A percentile compares a stretch with the other conserved stretches of the same genome.
Evolutionary conservation across 2,329 filamentous ascomycete species (phyloP).

Genomic region (Fusarium sp.): DNA sequence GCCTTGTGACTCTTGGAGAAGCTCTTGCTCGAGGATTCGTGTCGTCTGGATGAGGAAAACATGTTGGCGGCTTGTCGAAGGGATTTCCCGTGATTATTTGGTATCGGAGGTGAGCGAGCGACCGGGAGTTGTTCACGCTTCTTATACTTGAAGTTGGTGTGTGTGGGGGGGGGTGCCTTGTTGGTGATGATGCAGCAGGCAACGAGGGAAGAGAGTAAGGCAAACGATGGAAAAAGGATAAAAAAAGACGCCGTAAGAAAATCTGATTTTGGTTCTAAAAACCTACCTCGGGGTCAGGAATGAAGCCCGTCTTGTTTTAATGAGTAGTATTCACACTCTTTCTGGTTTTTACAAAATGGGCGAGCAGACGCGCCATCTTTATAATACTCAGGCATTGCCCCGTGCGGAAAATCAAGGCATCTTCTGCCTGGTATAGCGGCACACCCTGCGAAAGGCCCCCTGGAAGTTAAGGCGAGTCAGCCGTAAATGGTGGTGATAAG

Average conservation of each 20-base stretch:
- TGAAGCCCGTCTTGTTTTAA: conserved; percentile 24
- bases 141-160: conserved; percentile 27
- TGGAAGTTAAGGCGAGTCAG: conserved; percentile 37
- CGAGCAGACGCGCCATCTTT: conserved; percentile 40
- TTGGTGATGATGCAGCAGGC: conserved; percentile 22
- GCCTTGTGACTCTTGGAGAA: conserved; percentile 65
- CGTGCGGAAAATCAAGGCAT: conserved; percentile 33
- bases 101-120: neutral
- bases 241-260: conserved; percentile 28
- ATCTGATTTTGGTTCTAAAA: conserved; percentile 21
- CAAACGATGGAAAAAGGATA: conserved; percentile 13
- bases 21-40: conserved; percentile 61
- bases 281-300: conserved; percentile 51
- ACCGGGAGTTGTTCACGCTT: conserved; percentile 1
- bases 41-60: conserved; percentile 58
- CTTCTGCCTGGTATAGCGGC: conserved; percentile 39
- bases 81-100: neutral
- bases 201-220: conserved; percentile 13
- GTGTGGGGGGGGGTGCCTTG: neutral
- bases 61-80: conserved; percentile 48
- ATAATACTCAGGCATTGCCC: conserved; percentile 43
- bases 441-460: conserved; percentile 29
- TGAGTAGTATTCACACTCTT: conserved; percentile 25
- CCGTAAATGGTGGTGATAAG: conserved; percentile 36
- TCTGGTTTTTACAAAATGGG: conserved; percentile 2